phyloP scores from a whole-genome alignment of 192 early-diverging fungal genomes.

The Rhizophagus sp. region DNA sequence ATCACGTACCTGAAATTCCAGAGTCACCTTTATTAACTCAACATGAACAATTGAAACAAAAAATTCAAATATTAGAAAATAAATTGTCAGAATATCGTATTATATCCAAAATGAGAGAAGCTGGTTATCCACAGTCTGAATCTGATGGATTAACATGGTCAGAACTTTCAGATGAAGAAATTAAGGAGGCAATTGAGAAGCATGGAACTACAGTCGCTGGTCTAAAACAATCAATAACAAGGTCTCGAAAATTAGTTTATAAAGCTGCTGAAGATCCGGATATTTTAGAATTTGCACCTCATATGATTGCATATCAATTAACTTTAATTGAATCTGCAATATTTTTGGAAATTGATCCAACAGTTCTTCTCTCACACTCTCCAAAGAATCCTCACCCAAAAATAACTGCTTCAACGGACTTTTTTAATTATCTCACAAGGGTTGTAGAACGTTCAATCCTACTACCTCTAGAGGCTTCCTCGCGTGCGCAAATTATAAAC shows the following conservation, averaged over 20 bases:
- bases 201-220: slow-evolving; percentile 46
- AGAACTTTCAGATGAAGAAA: slow-evolving; percentile 38
- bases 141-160: slow-evolving; percentile 30
- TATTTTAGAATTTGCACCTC: slow-evolving; percentile 59
- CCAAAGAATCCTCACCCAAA: slow-evolving; percentile 59
- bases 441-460: slow-evolving; percentile 73
- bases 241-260: slow-evolving; percentile 51
- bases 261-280: slow-evolving; percentile 53
- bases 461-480: slow-evolving; percentile 53
- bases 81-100: slow-evolving; percentile 40
- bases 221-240: slow-evolving; percentile 52
- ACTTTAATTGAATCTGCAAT: slow-evolving; percentile 70
- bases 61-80: slow-evolving; percentile 37
- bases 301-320: slow-evolving; percentile 68
- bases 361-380: slow-evolving; percentile 60
- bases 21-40: slow-evolving; percentile 52
- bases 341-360: slow-evolving; percentile 61
- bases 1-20: slow-evolving; percentile 61
- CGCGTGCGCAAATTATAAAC: slow-evolving; percentile 60
- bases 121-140: slow-evolving; percentile 11
- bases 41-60: slow-evolving; percentile 52
- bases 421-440: slow-evolving; percentile 81
- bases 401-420: slow-evolving; percentile 68
- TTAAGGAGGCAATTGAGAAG: slow-evolving; percentile 49
- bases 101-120: slow-evolving; percentile 9